Evolutionary conservation across 1,284 basidiomycete species (phyloP).

Genomic region (Exobasidium cylindrosporum): DNA sequence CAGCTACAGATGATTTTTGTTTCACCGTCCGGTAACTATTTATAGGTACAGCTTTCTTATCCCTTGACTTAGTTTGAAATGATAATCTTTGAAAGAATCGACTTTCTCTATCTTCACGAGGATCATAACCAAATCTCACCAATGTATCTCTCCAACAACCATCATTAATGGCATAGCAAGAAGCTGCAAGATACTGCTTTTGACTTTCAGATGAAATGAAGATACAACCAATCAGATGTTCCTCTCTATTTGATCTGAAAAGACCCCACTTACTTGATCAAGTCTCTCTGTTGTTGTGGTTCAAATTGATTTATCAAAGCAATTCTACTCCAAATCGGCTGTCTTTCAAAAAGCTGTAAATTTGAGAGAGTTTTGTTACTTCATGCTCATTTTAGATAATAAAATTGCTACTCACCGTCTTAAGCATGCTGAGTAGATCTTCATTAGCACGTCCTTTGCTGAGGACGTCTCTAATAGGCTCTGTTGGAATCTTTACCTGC

Average conservation of each 20-base stretch:
- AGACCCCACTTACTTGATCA: slow-evolving; percentile 58
- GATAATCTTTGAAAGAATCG: slow-evolving; percentile 59
- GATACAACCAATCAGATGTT: background rate
- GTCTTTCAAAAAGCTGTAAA: slow-evolving; percentile 59
- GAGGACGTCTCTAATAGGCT: background rate
- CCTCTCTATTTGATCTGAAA: background rate
- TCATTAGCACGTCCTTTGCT: slow-evolving; percentile 58
- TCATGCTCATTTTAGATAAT: slow-evolving; percentile 6
- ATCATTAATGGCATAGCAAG: slow-evolving; percentile 80
- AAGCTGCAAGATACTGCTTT: slow-evolving; percentile 58
- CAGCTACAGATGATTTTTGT: too few relatives aligned
- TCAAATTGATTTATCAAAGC: slow-evolving; percentile 79
- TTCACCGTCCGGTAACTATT: too few relatives aligned
- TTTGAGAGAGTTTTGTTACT: background rate
- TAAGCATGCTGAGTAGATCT: slow-evolving; percentile 63
- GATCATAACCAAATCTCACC: slow-evolving; percentile 84
- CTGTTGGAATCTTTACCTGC: background rate
- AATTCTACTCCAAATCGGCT: slow-evolving; percentile 84
- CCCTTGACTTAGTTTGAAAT: slow-evolving; percentile 10
- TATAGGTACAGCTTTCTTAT: background rate
- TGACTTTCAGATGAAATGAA: slow-evolving; percentile 41
- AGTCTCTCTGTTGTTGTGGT: slow-evolving; percentile 66
- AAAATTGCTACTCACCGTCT: slow-evolving; percentile 59
- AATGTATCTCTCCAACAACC: slow-evolving; percentile 91
- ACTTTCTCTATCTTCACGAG: slow-evolving; percentile 68